A percentile compares a stretch with the other conserved stretches of the same genome.
Conservation (phyloP, 495 filamentous ascomycete genomes). For the Xylaria acuta region DNA sequence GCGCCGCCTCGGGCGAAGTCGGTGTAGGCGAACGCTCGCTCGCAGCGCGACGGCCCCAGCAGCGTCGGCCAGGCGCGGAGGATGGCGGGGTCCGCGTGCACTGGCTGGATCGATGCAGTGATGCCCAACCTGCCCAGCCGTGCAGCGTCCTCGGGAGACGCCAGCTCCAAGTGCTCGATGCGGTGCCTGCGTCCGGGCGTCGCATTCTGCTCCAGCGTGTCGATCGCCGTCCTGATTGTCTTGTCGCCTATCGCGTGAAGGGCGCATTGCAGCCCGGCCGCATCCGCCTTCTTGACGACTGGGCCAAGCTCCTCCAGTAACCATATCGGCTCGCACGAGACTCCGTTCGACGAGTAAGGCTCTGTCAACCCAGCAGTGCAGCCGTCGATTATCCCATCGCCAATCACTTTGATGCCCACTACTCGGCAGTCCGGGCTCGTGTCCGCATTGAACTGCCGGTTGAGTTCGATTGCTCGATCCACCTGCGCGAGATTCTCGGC, state of each 20-base stretch:
- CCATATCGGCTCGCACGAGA: constrained; percentile 62
- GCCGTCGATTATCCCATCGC: constrained; percentile 70
- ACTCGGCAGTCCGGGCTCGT: constrained; percentile 62
- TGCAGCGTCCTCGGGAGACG: constrained; percentile 57
- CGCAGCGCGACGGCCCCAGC: constrained; percentile 57
- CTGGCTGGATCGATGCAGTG: constrained; percentile 68
- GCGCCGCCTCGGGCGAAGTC: constrained; percentile 63
- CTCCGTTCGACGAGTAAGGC: constrained; percentile 61
- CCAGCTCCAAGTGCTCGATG: constrained; percentile 68
- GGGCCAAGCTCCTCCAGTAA: constrained; percentile 55
- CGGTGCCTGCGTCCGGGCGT: constrained; percentile 58
- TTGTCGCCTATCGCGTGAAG: constrained; percentile 71
- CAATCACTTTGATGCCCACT: constrained; percentile 72
- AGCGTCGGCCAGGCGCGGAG: constrained; percentile 64
- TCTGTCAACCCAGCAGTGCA: constrained; percentile 68
- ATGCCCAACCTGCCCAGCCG: constrained; percentile 62
- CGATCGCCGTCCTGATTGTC: constrained; percentile 61
- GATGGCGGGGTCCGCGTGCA: constrained; percentile 68
- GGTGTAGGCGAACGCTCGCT: constrained; percentile 66
- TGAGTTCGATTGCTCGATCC: constrained; percentile 64
- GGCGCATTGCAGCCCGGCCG: constrained; percentile 64
- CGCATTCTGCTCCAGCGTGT: constrained; percentile 56
- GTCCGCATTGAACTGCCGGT: constrained; percentile 49
- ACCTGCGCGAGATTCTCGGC: constrained; percentile 58
- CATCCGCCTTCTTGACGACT: constrained; percentile 61